Conservation (phyloP, 2,329 filamentous ascomycete genomes). For the Lecanosticta acicola region DNA sequence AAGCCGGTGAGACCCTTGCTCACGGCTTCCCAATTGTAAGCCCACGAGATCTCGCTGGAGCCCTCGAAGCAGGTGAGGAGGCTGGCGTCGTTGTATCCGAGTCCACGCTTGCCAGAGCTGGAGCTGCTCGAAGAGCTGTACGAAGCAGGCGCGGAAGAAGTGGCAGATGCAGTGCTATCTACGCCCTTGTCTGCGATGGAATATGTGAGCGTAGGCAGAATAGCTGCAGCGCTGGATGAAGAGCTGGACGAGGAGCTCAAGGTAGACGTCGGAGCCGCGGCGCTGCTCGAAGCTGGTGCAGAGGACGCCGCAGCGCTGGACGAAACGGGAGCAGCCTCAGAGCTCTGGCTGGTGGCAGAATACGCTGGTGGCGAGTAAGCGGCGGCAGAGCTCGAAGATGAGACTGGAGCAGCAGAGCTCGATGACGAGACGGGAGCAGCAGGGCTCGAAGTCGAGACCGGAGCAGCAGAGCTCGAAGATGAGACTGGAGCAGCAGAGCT, state of each 20-base stretch:
- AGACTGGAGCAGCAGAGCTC: constrained; percentile 16
- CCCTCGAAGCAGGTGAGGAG: constrained; percentile 50
- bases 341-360: constrained; percentile 4
- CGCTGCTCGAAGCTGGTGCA: constrained; percentile 8
- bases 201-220: constrained; percentile 1
- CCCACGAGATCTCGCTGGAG: constrained; percentile 51
- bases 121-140: constrained; percentile 19
- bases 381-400: constrained; percentile 12
- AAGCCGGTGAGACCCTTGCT: constrained; percentile 42
- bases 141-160: constrained; percentile 16
- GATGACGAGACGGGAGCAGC: constrained; percentile 10
- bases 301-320: constrained; percentile 10
- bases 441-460: constrained; percentile 6
- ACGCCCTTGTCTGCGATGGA: not conserved
- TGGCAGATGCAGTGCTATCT: constrained; percentile 7
- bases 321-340: constrained; percentile 11
- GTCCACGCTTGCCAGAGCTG: constrained; percentile 60
- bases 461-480: constrained; percentile 11
- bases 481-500: constrained; percentile 15
- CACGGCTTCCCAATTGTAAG: constrained; percentile 62
- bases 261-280: too few relatives aligned
- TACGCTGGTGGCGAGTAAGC: constrained; percentile 15
- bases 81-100: constrained; percentile 53
- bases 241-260: too few relatives aligned
- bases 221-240: too few relatives aligned